Percentiles rank a stretch among this genome's conserved stretches.
These are phyloP conservation scores for Verticillium dahliae DNA, from an alignment of 2,329 filamentous ascomycete species.

Conservation along the genomic window DNA sequence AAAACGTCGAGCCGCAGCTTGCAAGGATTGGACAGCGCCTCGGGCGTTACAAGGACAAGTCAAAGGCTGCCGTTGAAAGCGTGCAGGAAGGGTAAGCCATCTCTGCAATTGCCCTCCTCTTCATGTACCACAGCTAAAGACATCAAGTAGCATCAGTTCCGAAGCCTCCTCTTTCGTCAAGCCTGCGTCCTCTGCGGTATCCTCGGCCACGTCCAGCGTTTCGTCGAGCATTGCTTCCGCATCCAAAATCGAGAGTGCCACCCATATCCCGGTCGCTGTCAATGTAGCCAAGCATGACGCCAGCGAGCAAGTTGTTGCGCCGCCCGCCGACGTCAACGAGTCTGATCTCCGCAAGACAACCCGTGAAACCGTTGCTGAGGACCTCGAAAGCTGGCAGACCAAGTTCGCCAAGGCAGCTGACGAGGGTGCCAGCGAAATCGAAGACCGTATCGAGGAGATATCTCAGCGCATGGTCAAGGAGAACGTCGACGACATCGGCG, in stretches of 20 bases:
- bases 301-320: conserved; percentile 30
- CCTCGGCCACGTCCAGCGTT: conserved; percentile 5
- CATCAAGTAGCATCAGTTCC: neutral
- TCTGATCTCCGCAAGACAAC: conserved; percentile 50
- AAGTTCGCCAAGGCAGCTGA: conserved; percentile 83
- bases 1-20: conserved; percentile 93
- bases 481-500: conserved; percentile 60
- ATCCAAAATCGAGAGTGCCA: conserved; percentile 13
- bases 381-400: conserved; percentile 78
- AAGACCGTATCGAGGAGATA: conserved; percentile 58
- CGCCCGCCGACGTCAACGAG: conserved; percentile 38
- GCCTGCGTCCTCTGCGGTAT: conserved; percentile 20
- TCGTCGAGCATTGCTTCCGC: conserved; percentile 19
- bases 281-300: conserved; percentile 10
- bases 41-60: conserved; percentile 60
- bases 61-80: conserved; percentile 26
- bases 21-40: conserved; percentile 86
- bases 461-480: conserved; percentile 49
- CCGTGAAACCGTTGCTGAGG: conserved; percentile 64
- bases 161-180: conserved; percentile 35
- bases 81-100: conserved; percentile 20
- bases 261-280: conserved; percentile 10
- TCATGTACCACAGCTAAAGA: neutral
- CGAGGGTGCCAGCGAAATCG: conserved; percentile 70
- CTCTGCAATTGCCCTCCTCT: neutral